A percentile compares a stretch with the other conserved stretches of the same genome.
Evolutionary conservation across 1,284 basidiomycete species (phyloP).

Genomic region (Laetiporus sulphureus): DNA sequence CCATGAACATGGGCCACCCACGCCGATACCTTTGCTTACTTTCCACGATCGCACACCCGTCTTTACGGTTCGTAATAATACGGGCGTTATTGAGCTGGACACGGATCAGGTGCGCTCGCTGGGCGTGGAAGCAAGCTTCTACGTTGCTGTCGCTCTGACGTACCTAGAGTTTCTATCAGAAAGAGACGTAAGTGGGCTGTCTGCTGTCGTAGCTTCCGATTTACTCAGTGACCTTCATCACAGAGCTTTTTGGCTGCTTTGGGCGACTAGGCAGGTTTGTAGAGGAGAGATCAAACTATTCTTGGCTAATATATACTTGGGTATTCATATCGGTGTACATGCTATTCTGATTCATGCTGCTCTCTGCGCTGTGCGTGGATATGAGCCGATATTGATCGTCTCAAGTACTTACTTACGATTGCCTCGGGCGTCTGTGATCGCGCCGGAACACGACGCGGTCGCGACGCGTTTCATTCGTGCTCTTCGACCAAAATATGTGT

Average conservation of each 20-base stretch:
- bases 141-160: constrained; percentile 64
- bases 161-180: constrained; percentile 73
- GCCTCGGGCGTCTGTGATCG: too few relatives aligned
- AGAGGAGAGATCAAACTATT: too few relatives aligned
- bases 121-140: constrained; percentile 71
- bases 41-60: constrained; percentile 69
- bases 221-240: not conserved
- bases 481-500: too few relatives aligned
- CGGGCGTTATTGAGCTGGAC: constrained; percentile 60
- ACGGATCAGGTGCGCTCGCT: constrained; percentile 45
- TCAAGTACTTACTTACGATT: too few relatives aligned
- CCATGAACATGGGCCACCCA: constrained; percentile 20
- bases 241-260: constrained; percentile 26
- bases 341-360: too few relatives aligned
- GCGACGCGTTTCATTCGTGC: too few relatives aligned
- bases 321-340: too few relatives aligned
- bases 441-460: too few relatives aligned
- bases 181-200: constrained; percentile 64
- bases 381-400: too few relatives aligned
- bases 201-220: too few relatives aligned
- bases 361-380: too few relatives aligned
- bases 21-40: constrained; percentile 42
- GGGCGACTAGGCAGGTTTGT: constrained; percentile 16
- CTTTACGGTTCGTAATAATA: constrained; percentile 48
- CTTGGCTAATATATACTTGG: too few relatives aligned